These are phyloP conservation scores for Candida sp. DNA, from an alignment of 1,139 yeast genomes.

Conservation along the genomic window DNA sequence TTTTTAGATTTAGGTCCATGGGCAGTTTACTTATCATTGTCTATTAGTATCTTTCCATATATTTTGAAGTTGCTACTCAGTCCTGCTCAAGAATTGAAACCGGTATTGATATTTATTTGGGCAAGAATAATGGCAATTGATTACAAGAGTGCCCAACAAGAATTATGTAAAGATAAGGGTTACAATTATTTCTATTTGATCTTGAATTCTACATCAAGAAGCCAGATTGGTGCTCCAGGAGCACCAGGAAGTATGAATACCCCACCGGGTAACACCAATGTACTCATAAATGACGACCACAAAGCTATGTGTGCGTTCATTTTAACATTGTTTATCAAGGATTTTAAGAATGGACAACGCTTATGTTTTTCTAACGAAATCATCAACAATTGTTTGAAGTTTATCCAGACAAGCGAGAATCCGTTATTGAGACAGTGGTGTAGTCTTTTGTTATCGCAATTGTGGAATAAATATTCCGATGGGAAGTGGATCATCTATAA, in stretches of 20 bases:
- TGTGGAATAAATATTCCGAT: slow-evolving; percentile 72
- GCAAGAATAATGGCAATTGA: slow-evolving; percentile 97
- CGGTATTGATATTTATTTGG: slow-evolving; percentile 95
- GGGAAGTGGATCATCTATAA: slow-evolving; percentile 72
- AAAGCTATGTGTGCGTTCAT: slow-evolving; percentile 96
- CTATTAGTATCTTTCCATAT: slow-evolving; percentile 96
- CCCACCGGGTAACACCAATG: slow-evolving; percentile 15
- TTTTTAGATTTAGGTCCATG: slow-evolving; percentile 95
- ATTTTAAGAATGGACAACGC: slow-evolving; percentile 77
- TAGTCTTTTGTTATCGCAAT: slow-evolving; percentile 69
- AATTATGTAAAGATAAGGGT: slow-evolving; percentile 87
- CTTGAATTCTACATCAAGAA: slow-evolving; percentile 36
- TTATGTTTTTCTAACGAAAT: slow-evolving; percentile 75
- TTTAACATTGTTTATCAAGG: slow-evolving; percentile 76
- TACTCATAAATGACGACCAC: slow-evolving; percentile 66
- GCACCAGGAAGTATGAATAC: slow-evolving; percentile 19
- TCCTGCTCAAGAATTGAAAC: slow-evolving; percentile 94
- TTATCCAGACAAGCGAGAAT: slow-evolving; percentile 70
- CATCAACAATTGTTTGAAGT: slow-evolving; percentile 62
- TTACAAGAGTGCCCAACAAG: slow-evolving; percentile 86
- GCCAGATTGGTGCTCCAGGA: slow-evolving; percentile 25
- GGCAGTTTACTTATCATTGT: slow-evolving; percentile 91
- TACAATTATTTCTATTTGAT: slow-evolving; percentile 84
- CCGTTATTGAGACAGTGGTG: slow-evolving; percentile 95
- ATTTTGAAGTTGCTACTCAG: slow-evolving; percentile 86